Percentiles rank a stretch among this genome's conserved stretches.
Conservation (phyloP, 2,329 filamentous ascomycete species). For the Colletotrichum higginsianum region DNA sequence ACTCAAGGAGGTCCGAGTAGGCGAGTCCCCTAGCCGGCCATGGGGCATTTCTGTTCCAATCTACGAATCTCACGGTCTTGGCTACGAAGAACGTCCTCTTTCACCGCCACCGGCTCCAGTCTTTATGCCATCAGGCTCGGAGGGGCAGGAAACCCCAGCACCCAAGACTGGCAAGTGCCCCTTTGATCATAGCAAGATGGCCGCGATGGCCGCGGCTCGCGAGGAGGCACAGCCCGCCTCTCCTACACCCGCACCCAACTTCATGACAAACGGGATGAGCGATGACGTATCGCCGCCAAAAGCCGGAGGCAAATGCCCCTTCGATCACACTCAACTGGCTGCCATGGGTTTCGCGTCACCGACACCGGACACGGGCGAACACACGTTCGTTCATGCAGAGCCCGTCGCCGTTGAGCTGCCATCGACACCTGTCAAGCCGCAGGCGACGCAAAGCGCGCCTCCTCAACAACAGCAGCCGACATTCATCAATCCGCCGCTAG, state of each 20-base stretch:
- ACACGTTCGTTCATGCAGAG: slow-evolving; percentile 31
- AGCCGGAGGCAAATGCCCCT: slow-evolving; percentile 69
- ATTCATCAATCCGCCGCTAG: slow-evolving; percentile 64
- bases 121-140: slow-evolving; percentile 60
- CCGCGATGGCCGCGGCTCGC: slow-evolving; percentile 49
- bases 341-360: slow-evolving; percentile 49
- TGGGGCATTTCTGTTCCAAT: slow-evolving; percentile 91
- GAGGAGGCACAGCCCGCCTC: slow-evolving; percentile 58
- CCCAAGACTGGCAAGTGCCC: slow-evolving; percentile 67
- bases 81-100: slow-evolving; percentile 58
- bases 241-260: slow-evolving; percentile 71
- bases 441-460: slow-evolving; percentile 44
- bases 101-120: slow-evolving; percentile 73
- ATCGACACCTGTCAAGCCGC: slow-evolving; percentile 45
- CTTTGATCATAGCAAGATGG: slow-evolving; percentile 67
- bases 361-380: slow-evolving; percentile 34
- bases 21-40: slow-evolving; percentile 91
- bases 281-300: slow-evolving; percentile 45
- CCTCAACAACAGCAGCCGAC: slow-evolving; percentile 61
- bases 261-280: slow-evolving; percentile 58
- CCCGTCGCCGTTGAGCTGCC: slow-evolving; percentile 43
- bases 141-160: slow-evolving; percentile 43
- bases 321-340: slow-evolving; percentile 65
- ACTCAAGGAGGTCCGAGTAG: slow-evolving; percentile 90
- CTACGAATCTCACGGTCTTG: slow-evolving; percentile 58